Conservation (phyloP, 2,329 filamentous ascomycete species). For the Meredithiella fracta region DNA sequence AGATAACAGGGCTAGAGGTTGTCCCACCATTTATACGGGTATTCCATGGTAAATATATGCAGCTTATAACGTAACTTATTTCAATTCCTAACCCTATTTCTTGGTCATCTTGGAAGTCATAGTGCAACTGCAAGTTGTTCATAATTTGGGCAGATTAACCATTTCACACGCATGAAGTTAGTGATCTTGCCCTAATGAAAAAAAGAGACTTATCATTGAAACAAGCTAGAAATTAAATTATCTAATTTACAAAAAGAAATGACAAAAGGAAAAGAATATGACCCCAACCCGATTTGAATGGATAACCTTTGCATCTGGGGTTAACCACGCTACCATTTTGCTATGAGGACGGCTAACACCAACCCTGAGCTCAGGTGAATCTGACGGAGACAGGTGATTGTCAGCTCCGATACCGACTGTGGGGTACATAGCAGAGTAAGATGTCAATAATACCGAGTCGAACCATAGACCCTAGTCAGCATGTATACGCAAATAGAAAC, state of each 20-base stretch:
- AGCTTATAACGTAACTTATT: neutral
- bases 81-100: slow-evolving; percentile 7
- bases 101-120: no score
- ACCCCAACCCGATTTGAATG: slow-evolving; percentile 13
- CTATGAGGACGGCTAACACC: slow-evolving; percentile 5
- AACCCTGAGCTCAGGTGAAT: no score
- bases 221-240: neutral
- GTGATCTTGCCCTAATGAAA: no score
- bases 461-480: no score
- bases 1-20: slow-evolving; percentile 4
- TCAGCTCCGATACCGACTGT: no score
- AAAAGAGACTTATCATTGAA: no score
- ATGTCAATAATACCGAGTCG: no score
- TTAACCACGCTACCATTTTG: slow-evolving; percentile 14
- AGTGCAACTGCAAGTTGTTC: neutral
- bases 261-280: neutral
- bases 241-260: neutral
- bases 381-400: no score
- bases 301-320: slow-evolving; percentile 13
- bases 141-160: no score
- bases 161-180: no score
- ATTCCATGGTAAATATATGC: neutral
- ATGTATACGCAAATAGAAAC: no score
- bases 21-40: neutral
- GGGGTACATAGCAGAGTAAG: no score